phyloP scores from a whole-genome alignment of 2,329 filamentous ascomycete genomes.

The Ceratocystis albifundus region DNA sequence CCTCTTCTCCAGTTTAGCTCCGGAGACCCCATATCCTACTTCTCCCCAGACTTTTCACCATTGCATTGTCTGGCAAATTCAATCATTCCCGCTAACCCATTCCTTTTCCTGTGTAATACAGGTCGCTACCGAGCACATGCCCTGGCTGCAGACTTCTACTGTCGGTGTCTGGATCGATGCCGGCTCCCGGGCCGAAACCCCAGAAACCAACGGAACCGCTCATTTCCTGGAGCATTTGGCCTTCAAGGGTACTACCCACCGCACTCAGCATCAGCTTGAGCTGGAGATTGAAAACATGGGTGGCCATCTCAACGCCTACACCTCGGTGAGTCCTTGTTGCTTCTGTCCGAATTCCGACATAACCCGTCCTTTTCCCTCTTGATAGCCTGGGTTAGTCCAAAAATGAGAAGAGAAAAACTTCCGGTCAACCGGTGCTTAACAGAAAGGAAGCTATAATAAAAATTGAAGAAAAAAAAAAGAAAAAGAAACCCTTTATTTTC shows the following conservation, averaged over 20 bases:
- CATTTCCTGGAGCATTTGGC: conserved; percentile 99
- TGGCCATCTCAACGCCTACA: conserved; percentile 98
- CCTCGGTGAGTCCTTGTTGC: conserved; percentile 59
- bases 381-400: neutral
- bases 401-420: neutral
- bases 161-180: conserved; percentile 99
- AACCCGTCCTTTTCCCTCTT: neutral
- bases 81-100: conserved; percentile 10
- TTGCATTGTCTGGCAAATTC: neutral
- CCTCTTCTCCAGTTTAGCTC: too few relatives aligned
- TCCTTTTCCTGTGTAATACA: conserved; percentile 32
- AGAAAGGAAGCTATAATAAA: neutral
- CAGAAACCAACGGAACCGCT: conserved; percentile 96
- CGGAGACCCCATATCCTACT: neutral
- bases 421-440: neutral
- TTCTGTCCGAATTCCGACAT: neutral
- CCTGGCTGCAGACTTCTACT: conserved; percentile 95
- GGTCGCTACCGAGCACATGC: conserved; percentile 97
- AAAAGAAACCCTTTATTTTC: neutral
- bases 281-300: conserved; percentile 99
- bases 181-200: conserved; percentile 92
- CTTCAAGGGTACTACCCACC: conserved; percentile 96
- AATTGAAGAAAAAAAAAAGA: too few relatives aligned
- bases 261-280: conserved; percentile 94
- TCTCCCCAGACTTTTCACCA: neutral